These are phyloP conservation scores for Lunasporangiospora selenospora DNA, from an alignment of 192 early-diverging fungal genomes.

Conservation along the genomic window DNA sequence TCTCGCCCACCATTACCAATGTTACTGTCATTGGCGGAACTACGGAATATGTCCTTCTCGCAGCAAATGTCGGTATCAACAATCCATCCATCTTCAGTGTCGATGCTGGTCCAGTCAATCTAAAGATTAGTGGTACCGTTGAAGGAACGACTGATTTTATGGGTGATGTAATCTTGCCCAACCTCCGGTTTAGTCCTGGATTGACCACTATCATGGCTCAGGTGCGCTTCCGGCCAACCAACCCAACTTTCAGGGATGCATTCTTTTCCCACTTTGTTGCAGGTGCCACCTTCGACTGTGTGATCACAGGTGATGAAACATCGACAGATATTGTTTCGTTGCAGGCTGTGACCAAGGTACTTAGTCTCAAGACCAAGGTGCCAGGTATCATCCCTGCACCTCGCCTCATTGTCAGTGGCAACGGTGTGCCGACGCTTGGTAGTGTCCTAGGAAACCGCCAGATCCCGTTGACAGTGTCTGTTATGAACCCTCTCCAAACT, in stretches of 20 bases:
- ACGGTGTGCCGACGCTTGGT: constrained; percentile 16
- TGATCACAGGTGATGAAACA: constrained; percentile 10
- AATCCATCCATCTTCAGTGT: constrained; percentile 40
- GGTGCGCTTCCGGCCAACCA: constrained; percentile 18
- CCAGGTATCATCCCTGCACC: constrained; percentile 34
- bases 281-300: constrained; percentile 26
- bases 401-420: constrained; percentile 10
- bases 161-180: constrained; percentile 29
- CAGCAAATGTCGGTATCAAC: constrained; percentile 27
- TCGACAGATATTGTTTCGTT: constrained; percentile 21
- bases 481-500: constrained; percentile 25
- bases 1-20: constrained; percentile 25
- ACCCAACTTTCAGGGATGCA: constrained; percentile 21
- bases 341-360: constrained; percentile 5
- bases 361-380: constrained; percentile 24
- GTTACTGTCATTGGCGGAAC: constrained; percentile 23
- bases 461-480: constrained; percentile 19
- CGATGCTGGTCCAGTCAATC: constrained; percentile 28
- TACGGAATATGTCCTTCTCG: constrained; percentile 18
- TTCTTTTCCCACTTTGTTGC: constrained; percentile 35
- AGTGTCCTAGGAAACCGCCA: constrained; percentile 34
- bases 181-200: constrained; percentile 26
- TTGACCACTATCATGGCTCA: constrained; percentile 4
- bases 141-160: constrained; percentile 18
- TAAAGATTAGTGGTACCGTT: constrained; percentile 23